Evolutionary conservation across 306 rosid genomes (phyloP), one percentile per base, ranked within the genome.

Genomic region (Albizia julibrissin): DNA sequence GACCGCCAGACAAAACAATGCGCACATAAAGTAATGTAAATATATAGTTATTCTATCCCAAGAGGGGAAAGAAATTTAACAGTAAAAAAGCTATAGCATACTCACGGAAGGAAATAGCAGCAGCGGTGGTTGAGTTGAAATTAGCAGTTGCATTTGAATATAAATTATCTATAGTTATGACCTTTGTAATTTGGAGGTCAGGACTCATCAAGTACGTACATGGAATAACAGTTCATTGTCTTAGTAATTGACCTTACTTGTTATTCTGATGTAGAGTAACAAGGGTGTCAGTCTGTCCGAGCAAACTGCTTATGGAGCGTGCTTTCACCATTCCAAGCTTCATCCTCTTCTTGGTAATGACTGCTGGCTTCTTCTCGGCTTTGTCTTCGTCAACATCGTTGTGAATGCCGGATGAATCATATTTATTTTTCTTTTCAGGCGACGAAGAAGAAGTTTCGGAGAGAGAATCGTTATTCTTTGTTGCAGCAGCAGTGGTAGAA

Each of bases 311-410:
- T 15, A 94, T 89, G 19, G 98, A 94, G 16, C 98, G 86, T 0
- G 98, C 98, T 83, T 94, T 94, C 39, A 92, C 98, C 81, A 87
- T 75, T 54, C 98, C 97, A 26, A 90, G 94, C 82, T 90, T 89
- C 91, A 85, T 84, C 70, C 77, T 89, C 81, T 84, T 84, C 80
- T 84, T 86, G 0, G 87, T 72, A 22, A n/a, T 74, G 0, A 76
- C 1, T 21, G 43, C 3, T 7, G 88, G 86, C 54, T 85, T 85
- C 83, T 76, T 82, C 61, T 79, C 80, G 33, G 71, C 71, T 1
- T 65, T 62, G 24, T 56, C 7, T 14, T 67, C n/a, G 2, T 18
- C 80, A 29, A 13, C 14, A 18, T 56, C 62, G 26, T 64, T 26
- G 14, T 27, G 10, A 29, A 29, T 27, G 40, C 12, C 42, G 4